Conservation (phyloP, 108 stramenopile species). For the Nitzschia sp. region DNA sequence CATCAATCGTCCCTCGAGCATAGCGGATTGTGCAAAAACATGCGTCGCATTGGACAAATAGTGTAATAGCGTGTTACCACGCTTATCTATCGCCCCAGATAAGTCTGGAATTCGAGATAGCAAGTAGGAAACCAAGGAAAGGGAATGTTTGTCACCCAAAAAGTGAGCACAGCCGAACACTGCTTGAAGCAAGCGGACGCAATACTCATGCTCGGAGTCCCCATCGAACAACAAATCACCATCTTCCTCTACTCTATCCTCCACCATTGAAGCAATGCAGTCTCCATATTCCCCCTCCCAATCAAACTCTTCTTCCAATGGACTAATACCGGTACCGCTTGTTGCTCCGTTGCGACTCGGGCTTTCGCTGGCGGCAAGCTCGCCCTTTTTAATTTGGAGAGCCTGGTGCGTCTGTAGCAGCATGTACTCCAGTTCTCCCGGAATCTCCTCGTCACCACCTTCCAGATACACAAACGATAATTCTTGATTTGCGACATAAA, state of each 20-base stretch:
- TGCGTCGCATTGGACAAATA: not conserved
- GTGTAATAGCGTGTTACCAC: not conserved
- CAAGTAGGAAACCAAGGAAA: not conserved
- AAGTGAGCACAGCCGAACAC: slow-evolving; percentile 7
- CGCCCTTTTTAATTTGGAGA: slow-evolving; percentile 1
- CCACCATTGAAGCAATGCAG: not conserved
- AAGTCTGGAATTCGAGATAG: not conserved
- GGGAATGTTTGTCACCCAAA: not conserved
- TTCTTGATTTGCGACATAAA: slow-evolving; percentile 10
- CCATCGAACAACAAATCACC: not conserved
- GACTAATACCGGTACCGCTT: not conserved
- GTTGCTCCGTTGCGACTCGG: not conserved
- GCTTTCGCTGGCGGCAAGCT: not conserved
- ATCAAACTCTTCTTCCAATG: not conserved
- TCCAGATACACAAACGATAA: slow-evolving; percentile 2
- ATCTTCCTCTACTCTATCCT: not conserved
- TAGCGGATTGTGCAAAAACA: not conserved
- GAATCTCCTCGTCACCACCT: not conserved
- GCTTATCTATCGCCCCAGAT: not conserved
- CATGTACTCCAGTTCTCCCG: not conserved
- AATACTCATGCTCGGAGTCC: not conserved
- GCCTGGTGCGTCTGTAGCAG: slow-evolving; percentile 5
- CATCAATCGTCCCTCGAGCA: not conserved
- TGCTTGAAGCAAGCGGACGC: not conserved
- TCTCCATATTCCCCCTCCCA: not conserved